Evolutionary conservation across 164 flowering plant species (phyloP), one percentile per base, ranked within the genome.

Genomic region (Saururus chinensis): DNA sequence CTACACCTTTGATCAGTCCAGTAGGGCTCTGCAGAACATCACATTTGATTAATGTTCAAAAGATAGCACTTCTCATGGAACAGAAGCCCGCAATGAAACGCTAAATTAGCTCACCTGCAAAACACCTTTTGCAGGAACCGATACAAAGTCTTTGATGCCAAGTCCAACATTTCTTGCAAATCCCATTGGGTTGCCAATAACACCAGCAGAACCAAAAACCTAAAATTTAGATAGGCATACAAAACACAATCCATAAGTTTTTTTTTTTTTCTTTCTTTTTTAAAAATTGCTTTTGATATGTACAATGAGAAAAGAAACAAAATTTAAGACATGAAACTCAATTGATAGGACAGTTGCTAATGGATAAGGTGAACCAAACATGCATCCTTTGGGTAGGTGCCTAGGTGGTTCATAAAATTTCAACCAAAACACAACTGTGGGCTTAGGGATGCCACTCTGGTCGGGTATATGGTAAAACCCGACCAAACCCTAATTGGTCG

Each of bases 191-290:
- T 93, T 93, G 25, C 98, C 98, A 22, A 93, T 86, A 23, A 93
- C 95, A 66, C 98, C 97, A 76, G 96, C 98, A 69, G 98, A 93
- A 54, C 96, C 97, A 75, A 93, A 85, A 40, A 93, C 82, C 98
- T 92, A 81, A 66, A 58, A 56, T 56, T 21, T 22, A 40, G 19
- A 58, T 19, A n/a, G 17, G 11, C 17, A 12, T 12, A 45, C 11
- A 45, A 45, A 45, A 13, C 49, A 45, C 49, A 12, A 45, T 9
- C 17, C 14, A 45, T 12, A 12, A 13, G 11, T 17, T 12, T 7
- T 7, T 52, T 52, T 52, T 4, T 52, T 14, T 20, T 20, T 7
- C 22, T 4, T 20, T 53, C 2, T 53, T 53, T 10, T 20, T 4
- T 20, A 10, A 53, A 10, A 4, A n/a, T 53, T 20, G 22, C 17